Conservation (phyloP, 768 basidiomycete genomes). For the Chalciporus piperatus region DNA sequence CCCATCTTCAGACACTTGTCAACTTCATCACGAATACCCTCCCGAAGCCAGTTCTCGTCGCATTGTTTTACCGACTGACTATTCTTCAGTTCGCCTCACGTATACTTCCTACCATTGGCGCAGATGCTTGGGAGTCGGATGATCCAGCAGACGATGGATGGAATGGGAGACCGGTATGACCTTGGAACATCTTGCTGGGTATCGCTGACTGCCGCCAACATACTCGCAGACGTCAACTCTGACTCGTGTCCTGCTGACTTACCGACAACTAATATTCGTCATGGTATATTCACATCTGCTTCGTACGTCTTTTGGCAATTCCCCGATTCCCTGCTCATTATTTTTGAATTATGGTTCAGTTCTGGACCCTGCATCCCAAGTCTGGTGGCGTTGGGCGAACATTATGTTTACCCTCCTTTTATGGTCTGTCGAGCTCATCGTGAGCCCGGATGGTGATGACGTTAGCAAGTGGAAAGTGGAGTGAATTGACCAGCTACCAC, state of each 20-base stretch:
- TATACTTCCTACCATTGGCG: slow-evolving; percentile 82
- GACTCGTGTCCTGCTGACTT: slow-evolving; percentile 72
- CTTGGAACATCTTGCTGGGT: neutral
- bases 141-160: slow-evolving; percentile 61
- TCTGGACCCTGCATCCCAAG: slow-evolving; percentile 84
- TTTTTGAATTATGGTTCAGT: slow-evolving; percentile 41
- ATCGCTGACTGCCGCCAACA: slow-evolving; percentile 10
- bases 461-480: slow-evolving; percentile 78
- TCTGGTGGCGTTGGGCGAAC: slow-evolving; percentile 93
- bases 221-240: slow-evolving; percentile 65
- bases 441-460: slow-evolving; percentile 73
- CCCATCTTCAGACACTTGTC: slow-evolving; percentile 73
- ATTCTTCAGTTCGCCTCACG: slow-evolving; percentile 80
- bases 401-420: slow-evolving; percentile 82
- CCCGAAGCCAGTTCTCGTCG: slow-evolving; percentile 79
- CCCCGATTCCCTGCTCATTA: neutral
- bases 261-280: slow-evolving; percentile 80
- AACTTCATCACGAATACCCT: slow-evolving; percentile 85
- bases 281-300: slow-evolving; percentile 86
- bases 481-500: slow-evolving; percentile 14
- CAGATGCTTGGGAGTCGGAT: slow-evolving; percentile 74
- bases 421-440: slow-evolving; percentile 80
- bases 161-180: slow-evolving; percentile 64
- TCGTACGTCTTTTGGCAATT: slow-evolving; percentile 44
- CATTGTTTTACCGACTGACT: slow-evolving; percentile 74